Evolutionary conservation across 208 protist genomes (phyloP), one percentile per base, ranked within the genome.

Genomic region (Trypanosoma congolense): DNA sequence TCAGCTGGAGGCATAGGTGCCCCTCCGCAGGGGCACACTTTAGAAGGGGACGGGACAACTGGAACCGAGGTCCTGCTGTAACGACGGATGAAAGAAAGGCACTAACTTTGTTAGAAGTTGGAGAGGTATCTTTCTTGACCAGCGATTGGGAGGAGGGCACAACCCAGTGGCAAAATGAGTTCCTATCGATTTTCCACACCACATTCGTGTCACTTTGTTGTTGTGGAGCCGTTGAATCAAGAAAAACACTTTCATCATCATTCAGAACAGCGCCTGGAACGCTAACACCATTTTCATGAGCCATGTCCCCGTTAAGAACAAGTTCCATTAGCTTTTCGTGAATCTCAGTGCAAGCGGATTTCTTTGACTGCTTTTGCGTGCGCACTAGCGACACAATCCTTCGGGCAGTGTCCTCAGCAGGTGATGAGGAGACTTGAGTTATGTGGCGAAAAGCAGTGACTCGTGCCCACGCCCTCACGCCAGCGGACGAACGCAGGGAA

Each of bases 191-290:
- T 26, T 43, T 42, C 62, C 54, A 61, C n/a, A 42, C 29, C 6
- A 41, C 21, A 4, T 31, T 30, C 18, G 59, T 35, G 51, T 4
- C 40, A 16, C 6, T 16, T 5, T 30, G 26, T 3, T 46, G n/a
- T 19, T 31, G 16, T n/a, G 55, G 62, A 4, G 47, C 18, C 14
- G 57, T 48, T 8, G 62, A 69, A 6, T 69, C 54, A 43, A 69
- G 59, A 31, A 69, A 47, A 4, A 30, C 46, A 18, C 10, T 55
- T 12, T 69, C 45, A 1, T 26, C 0, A 9, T 52, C 53, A 19
- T 2, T 10, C 19, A 16, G n/a, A n/a, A n/a, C n/a, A n/a, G n/a
- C n/a, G 18, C 18, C 41, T 12, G 9, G 24, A 43, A 28, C 33
- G 18, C 18, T 21, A 16, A 18, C 8, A 18, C 33, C 3, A 6